phyloP scores from a whole-genome alignment of 2,329 filamentous ascomycete species.

The Colletotrichum paranaense region DNA sequence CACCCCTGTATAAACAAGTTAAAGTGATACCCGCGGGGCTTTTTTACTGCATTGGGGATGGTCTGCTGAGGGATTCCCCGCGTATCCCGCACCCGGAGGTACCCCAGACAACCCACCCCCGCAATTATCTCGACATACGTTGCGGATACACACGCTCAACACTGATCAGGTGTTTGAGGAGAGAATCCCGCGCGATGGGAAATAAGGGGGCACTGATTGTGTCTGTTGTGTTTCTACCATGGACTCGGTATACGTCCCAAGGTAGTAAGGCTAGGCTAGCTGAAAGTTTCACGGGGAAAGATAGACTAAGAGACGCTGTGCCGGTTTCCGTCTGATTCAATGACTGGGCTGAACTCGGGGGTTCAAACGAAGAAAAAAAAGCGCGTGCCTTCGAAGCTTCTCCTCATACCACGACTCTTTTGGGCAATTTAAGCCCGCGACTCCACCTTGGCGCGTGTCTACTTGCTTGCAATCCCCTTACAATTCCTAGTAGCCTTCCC shows the following conservation, averaged over 20 bases:
- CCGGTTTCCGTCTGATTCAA: not conserved
- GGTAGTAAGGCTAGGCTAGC: too few species aligned
- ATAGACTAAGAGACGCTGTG: not conserved
- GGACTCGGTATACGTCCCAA: too few species aligned
- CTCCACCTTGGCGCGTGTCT: not conserved
- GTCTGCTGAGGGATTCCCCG: not conserved
- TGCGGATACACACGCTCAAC: not conserved
- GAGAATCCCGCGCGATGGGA: not conserved
- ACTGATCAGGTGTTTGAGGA: not conserved
- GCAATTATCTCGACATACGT: not conserved
- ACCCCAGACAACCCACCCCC: constrained; percentile 30
- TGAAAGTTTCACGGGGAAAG: too few species aligned
- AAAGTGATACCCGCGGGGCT: not conserved
- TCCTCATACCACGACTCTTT: not conserved
- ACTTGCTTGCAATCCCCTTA: too few species aligned
- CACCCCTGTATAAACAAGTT: too few species aligned
- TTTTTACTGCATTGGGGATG: constrained; percentile 14
- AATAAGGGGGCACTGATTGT: not conserved
- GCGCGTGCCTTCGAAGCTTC: not conserved
- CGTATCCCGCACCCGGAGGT: not conserved
- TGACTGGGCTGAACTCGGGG: not conserved
- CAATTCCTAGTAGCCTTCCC: not conserved
- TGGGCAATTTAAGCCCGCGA: not conserved
- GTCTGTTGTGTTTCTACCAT: too few species aligned
- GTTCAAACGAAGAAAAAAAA: not conserved